These are phyloP conservation scores for Drechslera avenae DNA, from an alignment of 2,329 filamentous ascomycete species.

Conservation along the genomic window DNA sequence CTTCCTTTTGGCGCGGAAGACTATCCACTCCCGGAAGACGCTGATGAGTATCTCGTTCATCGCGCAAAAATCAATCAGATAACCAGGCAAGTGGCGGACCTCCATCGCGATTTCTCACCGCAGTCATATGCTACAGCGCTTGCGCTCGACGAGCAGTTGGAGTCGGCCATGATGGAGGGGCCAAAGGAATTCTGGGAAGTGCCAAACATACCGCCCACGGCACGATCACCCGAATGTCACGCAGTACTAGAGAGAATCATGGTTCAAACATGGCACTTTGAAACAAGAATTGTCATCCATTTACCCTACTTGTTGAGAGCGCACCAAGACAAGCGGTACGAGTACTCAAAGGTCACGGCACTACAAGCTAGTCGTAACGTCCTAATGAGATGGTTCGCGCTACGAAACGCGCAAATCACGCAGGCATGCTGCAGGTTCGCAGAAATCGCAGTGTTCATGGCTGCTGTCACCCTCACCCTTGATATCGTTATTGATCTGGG, in stretches of 20 bases:
- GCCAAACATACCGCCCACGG: constrained; percentile 42
- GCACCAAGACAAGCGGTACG: constrained; percentile 39
- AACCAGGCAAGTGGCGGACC: constrained; percentile 33
- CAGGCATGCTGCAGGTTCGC: constrained; percentile 43
- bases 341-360: constrained; percentile 43
- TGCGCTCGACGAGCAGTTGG: constrained; percentile 40
- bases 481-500: constrained; percentile 46
- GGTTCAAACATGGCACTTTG: constrained; percentile 45
- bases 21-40: constrained; percentile 32
- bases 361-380: constrained; percentile 44
- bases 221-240: constrained; percentile 36
- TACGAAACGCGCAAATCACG: constrained; percentile 42
- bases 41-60: constrained; percentile 28
- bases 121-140: constrained; percentile 42
- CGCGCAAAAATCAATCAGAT: constrained; percentile 31
- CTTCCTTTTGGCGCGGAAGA: constrained; percentile 44
- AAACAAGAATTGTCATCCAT: constrained; percentile 45
- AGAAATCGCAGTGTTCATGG: constrained; percentile 44
- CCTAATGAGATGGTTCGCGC: constrained; percentile 45
- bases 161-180: constrained; percentile 36
- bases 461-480: constrained; percentile 42
- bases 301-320: constrained; percentile 43
- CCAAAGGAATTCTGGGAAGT: constrained; percentile 46
- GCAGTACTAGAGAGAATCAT: constrained; percentile 37
- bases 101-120: constrained; percentile 37